Evolutionary conservation across 2,329 filamentous ascomycete genomes (phyloP).

Genomic region (Daldinia sp.): DNA sequence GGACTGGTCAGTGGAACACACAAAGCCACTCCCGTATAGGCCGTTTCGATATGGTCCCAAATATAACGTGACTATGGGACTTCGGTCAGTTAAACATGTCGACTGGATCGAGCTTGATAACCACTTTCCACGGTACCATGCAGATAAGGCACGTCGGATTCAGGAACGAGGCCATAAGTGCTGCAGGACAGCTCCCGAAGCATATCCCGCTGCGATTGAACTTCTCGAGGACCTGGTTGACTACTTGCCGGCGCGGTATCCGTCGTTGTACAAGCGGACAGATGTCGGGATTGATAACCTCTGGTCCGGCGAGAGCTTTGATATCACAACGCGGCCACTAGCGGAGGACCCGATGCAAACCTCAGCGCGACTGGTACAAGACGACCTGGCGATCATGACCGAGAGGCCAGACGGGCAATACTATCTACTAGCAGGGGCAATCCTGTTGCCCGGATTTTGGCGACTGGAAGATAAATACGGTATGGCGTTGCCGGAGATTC

Average conservation of each 20-base stretch:
- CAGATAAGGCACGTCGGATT: conserved; percentile 77
- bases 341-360: conserved; percentile 83
- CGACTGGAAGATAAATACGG: conserved; percentile 82
- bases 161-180: conserved; percentile 74
- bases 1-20: conserved; percentile 75
- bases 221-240: conserved; percentile 77
- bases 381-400: conserved; percentile 87
- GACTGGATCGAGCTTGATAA: conserved; percentile 91
- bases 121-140: conserved; percentile 78
- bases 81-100: conserved; percentile 75
- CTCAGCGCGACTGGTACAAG: conserved; percentile 78
- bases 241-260: conserved; percentile 82
- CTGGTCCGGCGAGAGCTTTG: conserved; percentile 77
- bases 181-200: conserved; percentile 75
- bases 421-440: conserved; percentile 80
- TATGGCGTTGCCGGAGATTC: conserved; percentile 83
- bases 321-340: conserved; percentile 73
- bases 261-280: conserved; percentile 74
- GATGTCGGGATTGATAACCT: conserved; percentile 76
- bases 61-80: conserved; percentile 82
- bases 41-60: conserved; percentile 83
- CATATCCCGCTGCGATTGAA: conserved; percentile 78
- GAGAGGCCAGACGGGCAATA: conserved; percentile 82
- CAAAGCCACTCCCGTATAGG: conserved; percentile 80
- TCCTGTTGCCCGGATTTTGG: conserved; percentile 87